Percentiles rank a stretch among this genome's conserved stretches.
These are phyloP conservation scores for Chrysopogon serrulatus DNA, from an alignment of 176 grass and related monocot genomes.

Conservation along the genomic window DNA sequence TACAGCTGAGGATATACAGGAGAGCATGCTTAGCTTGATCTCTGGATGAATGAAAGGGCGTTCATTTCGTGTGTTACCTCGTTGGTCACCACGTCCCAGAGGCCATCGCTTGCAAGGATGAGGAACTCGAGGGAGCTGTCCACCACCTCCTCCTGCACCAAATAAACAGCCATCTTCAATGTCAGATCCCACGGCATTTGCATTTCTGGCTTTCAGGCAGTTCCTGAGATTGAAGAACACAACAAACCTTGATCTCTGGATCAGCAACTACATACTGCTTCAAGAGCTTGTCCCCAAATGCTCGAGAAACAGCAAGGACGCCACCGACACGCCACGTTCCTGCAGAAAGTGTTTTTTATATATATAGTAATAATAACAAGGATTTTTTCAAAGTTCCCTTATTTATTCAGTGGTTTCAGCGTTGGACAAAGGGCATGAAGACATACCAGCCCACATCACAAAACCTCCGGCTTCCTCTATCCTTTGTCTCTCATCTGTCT, in stretches of 20 bases:
- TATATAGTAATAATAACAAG: not conserved
- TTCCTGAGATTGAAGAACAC: not conserved
- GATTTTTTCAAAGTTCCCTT: not conserved
- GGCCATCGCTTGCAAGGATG: conserved; percentile 85
- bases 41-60: not conserved
- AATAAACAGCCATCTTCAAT: not conserved
- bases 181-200: not conserved
- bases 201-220: not conserved
- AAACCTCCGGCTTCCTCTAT: conserved; percentile 93
- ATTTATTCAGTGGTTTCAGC: not conserved
- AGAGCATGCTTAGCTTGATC: no score
- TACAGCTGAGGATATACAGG: no score
- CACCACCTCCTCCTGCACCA: conserved; percentile 62
- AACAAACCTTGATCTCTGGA: conserved; percentile 85
- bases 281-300: conserved; percentile 85
- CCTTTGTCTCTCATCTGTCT: conserved; percentile 70
- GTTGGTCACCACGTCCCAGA: conserved; percentile 88
- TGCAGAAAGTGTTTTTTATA: not conserved
- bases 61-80: conserved; percentile 33
- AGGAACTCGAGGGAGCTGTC: conserved; percentile 85
- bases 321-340: conserved; percentile 92
- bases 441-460: conserved; percentile 89
- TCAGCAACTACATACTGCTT: conserved; percentile 94
- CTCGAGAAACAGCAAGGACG: conserved; percentile 82
- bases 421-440: not conserved